A percentile compares a stretch with the other conserved stretches of the same genome.
These are phyloP conservation scores for Hydrangea macrophylla DNA, from an alignment of 148 eudicot species.

Conservation along the genomic window DNA sequence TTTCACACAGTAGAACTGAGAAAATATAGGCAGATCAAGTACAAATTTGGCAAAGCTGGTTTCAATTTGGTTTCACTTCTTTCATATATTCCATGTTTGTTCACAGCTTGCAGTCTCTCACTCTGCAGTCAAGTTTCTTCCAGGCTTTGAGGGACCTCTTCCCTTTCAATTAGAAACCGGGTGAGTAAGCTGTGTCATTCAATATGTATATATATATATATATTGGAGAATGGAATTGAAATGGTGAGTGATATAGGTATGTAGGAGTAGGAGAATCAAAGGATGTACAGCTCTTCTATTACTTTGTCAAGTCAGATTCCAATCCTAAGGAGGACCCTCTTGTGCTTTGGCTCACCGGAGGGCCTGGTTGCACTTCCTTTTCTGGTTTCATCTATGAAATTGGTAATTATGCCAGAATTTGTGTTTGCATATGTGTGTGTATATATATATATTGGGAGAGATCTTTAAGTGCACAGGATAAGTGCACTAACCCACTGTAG, in stretches of 20 bases:
- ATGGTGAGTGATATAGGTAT: conserved; percentile 26
- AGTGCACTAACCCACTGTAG: too few relatives aligned
- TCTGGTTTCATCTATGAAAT: conserved; percentile 35
- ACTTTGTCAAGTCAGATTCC: conserved; percentile 47
- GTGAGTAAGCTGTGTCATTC: conserved; percentile 16
- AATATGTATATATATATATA: too few relatives aligned
- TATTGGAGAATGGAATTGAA: too few relatives aligned
- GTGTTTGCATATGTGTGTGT: too few relatives aligned
- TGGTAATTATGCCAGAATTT: conserved; percentile 18
- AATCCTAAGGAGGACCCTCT: conserved; percentile 41
- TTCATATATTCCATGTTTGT: not conserved
- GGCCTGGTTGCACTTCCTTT: conserved; percentile 47
- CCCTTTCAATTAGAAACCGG: conserved; percentile 43
- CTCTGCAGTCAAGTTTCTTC: conserved; percentile 25
- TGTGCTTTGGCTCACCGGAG: conserved; percentile 48
- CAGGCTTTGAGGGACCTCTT: conserved; percentile 40
- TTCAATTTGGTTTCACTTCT: not conserved
- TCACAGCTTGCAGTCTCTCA: not conserved
- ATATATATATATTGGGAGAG: too few relatives aligned
- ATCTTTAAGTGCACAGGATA: too few relatives aligned
- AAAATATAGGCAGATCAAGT: too few relatives aligned
- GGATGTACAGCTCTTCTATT: conserved; percentile 48
- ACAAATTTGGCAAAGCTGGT: too few relatives aligned
- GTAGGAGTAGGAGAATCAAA: conserved; percentile 36
- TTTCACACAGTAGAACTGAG: too few relatives aligned